phyloP scores from a whole-genome alignment of 2,329 filamentous ascomycete species.

The Aspergillus awamori region DNA sequence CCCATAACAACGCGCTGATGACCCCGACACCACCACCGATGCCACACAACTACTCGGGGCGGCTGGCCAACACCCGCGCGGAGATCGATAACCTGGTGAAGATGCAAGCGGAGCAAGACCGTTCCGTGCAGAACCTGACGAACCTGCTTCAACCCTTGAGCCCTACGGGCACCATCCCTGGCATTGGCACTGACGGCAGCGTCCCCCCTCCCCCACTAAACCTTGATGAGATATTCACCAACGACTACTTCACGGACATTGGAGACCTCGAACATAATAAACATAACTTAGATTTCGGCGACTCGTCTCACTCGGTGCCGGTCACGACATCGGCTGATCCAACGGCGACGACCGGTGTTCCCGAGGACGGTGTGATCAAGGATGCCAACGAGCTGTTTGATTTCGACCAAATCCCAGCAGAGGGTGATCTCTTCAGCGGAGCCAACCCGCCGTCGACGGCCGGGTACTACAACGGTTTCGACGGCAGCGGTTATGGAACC shows the following conservation, averaged over 20 bases:
- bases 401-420: slow-evolving; percentile 42
- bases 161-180: slow-evolving; percentile 77
- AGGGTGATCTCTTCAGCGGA: slow-evolving; percentile 37
- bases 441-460: slow-evolving; percentile 28
- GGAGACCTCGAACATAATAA: slow-evolving; percentile 37
- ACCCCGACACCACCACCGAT: slow-evolving; percentile 59
- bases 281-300: slow-evolving; percentile 27
- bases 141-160: slow-evolving; percentile 76
- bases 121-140: slow-evolving; percentile 73
- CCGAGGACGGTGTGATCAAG: slow-evolving; percentile 27
- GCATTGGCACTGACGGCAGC: slow-evolving; percentile 54
- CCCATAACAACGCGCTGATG: slow-evolving; percentile 59
- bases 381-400: slow-evolving; percentile 48
- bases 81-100: slow-evolving; percentile 79
- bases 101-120: slow-evolving; percentile 76
- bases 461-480: slow-evolving; percentile 40
- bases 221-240: slow-evolving; percentile 61
- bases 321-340: slow-evolving; percentile 23
- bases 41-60: slow-evolving; percentile 51
- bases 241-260: slow-evolving; percentile 57
- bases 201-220: slow-evolving; percentile 54
- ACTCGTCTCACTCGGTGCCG: slow-evolving; percentile 23
- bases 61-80: slow-evolving; percentile 66
- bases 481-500: slow-evolving; percentile 29
- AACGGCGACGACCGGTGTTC: slow-evolving; percentile 20